Evolutionary conservation across 139 green algal genomes (phyloP), one percentile per base, ranked within the genome.

Genomic region (Chlorella sp.): DNA sequence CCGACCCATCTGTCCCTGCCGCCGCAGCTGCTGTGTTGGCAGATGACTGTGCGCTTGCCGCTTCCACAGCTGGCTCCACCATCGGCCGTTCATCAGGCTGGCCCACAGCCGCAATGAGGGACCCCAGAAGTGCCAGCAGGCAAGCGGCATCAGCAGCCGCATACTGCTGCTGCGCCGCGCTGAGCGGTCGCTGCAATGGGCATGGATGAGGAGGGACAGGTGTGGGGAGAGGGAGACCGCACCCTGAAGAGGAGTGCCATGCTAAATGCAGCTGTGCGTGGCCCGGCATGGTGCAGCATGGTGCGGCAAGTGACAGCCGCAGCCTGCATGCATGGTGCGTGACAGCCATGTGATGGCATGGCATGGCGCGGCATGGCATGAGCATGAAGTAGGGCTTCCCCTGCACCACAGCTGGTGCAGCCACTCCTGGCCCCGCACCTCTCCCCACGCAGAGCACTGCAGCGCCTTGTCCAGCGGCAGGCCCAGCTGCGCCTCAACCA

Each of bases 401-500:
- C n/a, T n/a, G n/a, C n/a, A n/a, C n/a, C n/a, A n/a, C n/a, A n/a
- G n/a, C n/a, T 92, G 87, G 56, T 62, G 64, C 62, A 23, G 15
- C 23, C 26, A 67, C 36, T 79, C 64, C 47, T 75, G 74, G 12
- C 18, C 36, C 6, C 69, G 38, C 69, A 75, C 69, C 70, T 74
- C 30, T 17, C 79, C 84, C 91, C 91, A 94, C 1, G 34, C 62
- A 39, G 80, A 88, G 85, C 90, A 94, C 75, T 94, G 91, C 80
- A 85, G 79, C 20, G 25, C 57, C 81, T 94, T 94, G 87, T 94
- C 91, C 69, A 94, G 74, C 3, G 74, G 63, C 30, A 39, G 4
- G 18, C 86, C 90, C 60, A 94, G 73, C 65, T 91, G 81, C 30
- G 84, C 72, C 9, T 78, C 63, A 32, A 88, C 69, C 28, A 94